A percentile compares a stretch with the other conserved stretches of the same genome.
These are phyloP conservation scores for Lasiodiplodia sp. DNA, from an alignment of 2,329 filamentous ascomycete genomes.

Conservation along the genomic window DNA sequence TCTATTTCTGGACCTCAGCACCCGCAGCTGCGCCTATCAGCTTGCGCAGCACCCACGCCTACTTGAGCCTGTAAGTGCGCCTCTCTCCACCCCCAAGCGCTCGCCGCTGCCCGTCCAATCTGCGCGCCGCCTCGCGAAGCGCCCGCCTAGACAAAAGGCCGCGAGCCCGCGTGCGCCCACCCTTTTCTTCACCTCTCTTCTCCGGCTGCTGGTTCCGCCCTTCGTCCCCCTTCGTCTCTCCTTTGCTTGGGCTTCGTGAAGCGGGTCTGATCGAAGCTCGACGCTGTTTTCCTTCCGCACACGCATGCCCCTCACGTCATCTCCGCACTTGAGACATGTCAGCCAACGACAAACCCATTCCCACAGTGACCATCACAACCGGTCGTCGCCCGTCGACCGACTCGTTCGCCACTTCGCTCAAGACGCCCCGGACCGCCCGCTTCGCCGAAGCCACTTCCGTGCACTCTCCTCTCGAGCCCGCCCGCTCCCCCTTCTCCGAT, in stretches of 20 bases:
- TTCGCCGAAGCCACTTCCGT: constrained; percentile 84
- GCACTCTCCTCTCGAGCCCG: constrained; percentile 73
- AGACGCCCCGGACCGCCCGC: constrained; percentile 75
- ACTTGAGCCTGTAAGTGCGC: constrained; percentile 29
- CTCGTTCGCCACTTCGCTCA: constrained; percentile 54
- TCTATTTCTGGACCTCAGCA: constrained; percentile 30
- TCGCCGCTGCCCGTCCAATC: constrained; percentile 16
- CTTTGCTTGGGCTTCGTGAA: constrained; percentile 28
- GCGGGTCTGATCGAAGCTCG: constrained; percentile 29
- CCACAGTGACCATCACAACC: constrained; percentile 48
- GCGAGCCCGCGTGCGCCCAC: constrained; percentile 44
- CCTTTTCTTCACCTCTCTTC: constrained; percentile 38
- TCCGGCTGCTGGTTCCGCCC: constrained; percentile 47
- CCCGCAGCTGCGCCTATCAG: constrained; percentile 27
- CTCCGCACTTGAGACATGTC: constrained; percentile 49
- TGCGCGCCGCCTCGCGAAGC: constrained; percentile 40
- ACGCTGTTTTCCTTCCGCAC: constrained; percentile 30
- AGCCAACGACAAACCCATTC: constrained; percentile 53
- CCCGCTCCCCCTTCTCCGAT: constrained; percentile 64
- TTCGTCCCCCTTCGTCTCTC: constrained; percentile 41
- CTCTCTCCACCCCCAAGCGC: constrained; percentile 29
- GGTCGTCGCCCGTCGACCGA: constrained; percentile 50
- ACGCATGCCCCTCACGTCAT: constrained; percentile 45
- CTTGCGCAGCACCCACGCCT: constrained; percentile 9
- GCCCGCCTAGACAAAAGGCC: constrained; percentile 49